phyloP scores from a whole-genome alignment of 352 stramenopile species.

The Pythium dissimile region DNA sequence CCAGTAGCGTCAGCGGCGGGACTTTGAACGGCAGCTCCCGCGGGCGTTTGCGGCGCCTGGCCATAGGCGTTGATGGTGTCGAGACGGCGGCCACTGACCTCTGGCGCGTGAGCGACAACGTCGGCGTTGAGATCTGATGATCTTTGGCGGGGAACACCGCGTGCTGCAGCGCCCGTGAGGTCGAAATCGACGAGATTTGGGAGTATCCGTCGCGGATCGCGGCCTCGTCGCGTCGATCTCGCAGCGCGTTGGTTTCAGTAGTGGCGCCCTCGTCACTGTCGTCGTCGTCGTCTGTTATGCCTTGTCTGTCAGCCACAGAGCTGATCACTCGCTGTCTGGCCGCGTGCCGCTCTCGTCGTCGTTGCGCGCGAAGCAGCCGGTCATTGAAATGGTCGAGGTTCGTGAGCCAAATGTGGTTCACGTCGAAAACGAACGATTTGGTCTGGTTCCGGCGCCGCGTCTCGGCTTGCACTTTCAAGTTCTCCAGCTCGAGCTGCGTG shows the following conservation, averaged over 20 bases:
- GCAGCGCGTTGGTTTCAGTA: slow-evolving; percentile 28
- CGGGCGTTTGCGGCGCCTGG: slow-evolving; percentile 7
- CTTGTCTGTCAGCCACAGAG: neutral
- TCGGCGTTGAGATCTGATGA: slow-evolving; percentile 7
- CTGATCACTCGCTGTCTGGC: neutral
- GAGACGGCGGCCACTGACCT: neutral
- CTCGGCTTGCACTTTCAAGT: slow-evolving; percentile 51
- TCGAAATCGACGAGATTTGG: slow-evolving; percentile 78
- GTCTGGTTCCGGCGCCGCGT: slow-evolving; percentile 69
- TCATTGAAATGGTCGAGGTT: slow-evolving; percentile 88
- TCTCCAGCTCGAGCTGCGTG: slow-evolving; percentile 66
- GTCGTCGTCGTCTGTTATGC: neutral
- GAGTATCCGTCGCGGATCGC: slow-evolving; percentile 66
- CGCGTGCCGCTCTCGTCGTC: slow-evolving; percentile 9
- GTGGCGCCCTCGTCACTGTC: neutral
- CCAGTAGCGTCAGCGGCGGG: slow-evolving; percentile 49
- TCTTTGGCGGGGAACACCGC: slow-evolving; percentile 31
- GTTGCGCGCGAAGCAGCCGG: slow-evolving; percentile 19
- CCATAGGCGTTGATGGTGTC: neutral
- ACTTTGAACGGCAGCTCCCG: slow-evolving; percentile 11
- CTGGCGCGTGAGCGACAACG: slow-evolving; percentile 6
- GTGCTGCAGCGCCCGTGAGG: slow-evolving; percentile 46
- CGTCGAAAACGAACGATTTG: slow-evolving; percentile 85
- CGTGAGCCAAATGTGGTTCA: slow-evolving; percentile 90
- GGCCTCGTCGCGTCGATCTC: slow-evolving; percentile 45